Evolutionary conservation across 2,329 filamentous ascomycete species (phyloP).

Genomic region (Stemphylium lycopersici): DNA sequence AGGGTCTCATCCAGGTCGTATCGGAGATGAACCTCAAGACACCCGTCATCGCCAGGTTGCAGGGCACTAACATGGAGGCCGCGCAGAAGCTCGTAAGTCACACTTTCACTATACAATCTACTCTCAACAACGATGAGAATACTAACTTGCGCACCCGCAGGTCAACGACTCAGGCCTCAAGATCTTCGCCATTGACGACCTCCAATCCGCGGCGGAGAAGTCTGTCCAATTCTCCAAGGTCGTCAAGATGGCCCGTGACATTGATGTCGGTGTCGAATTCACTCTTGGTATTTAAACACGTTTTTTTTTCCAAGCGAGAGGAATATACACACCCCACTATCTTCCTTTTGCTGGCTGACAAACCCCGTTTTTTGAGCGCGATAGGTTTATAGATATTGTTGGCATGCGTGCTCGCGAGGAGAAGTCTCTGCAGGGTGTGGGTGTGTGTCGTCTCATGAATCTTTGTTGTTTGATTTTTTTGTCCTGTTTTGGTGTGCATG

Average conservation of each 20-base stretch:
- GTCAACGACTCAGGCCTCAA: slow-evolving; percentile 98
- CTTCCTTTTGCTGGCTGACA: slow-evolving; percentile 12
- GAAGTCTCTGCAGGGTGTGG: neutral
- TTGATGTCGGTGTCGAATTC: slow-evolving; percentile 83
- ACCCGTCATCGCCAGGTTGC: slow-evolving; percentile 94
- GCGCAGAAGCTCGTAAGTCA: slow-evolving; percentile 75
- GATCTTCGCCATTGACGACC: slow-evolving; percentile 99
- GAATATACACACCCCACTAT: neutral
- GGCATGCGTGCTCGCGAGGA: neutral
- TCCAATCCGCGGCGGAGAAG: slow-evolving; percentile 97
- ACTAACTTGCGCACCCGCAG: slow-evolving; percentile 41
- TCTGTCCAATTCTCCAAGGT: slow-evolving; percentile 99
- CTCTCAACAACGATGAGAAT: neutral
- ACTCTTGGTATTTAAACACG: slow-evolving; percentile 72
- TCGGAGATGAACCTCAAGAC: slow-evolving; percentile 94
- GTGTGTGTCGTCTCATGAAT: neutral
- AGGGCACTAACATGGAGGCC: slow-evolving; percentile 97
- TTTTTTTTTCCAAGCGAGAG: slow-evolving; percentile 3
- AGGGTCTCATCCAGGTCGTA: slow-evolving; percentile 93
- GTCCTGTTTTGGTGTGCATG: too few relatives aligned
- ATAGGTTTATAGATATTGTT: slow-evolving; percentile 2
- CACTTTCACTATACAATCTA: neutral
- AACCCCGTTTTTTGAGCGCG: neutral
- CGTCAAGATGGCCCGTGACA: slow-evolving; percentile 97
- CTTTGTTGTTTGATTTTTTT: neutral